phyloP scores from a whole-genome alignment of 2,329 filamentous ascomycete genomes.

The Talaromyces sp. region DNA sequence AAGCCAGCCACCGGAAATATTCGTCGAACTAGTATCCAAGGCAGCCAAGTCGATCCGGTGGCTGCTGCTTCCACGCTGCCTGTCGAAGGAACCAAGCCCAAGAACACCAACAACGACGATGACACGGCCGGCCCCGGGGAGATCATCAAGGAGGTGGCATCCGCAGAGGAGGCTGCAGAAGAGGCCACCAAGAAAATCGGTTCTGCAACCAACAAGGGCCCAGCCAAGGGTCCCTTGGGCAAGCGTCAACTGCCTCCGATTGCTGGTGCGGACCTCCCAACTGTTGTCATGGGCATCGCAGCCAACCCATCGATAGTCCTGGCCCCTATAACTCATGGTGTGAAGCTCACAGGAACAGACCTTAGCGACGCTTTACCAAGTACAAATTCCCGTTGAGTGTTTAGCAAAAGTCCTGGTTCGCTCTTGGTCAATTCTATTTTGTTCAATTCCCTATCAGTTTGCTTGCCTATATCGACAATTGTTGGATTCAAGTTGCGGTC shows the following conservation, averaged over 20 bases:
- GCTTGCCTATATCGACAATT: not conserved
- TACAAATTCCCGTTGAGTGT: not conserved
- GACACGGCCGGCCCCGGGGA: not conserved
- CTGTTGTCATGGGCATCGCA: constrained; percentile 1
- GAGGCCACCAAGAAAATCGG: not conserved
- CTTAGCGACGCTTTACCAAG: not conserved
- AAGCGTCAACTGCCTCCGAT: constrained; percentile 11
- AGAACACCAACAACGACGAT: not conserved
- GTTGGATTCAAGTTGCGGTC: not conserved
- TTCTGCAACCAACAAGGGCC: not conserved
- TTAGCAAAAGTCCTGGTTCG: not conserved
- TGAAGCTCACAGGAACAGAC: not conserved
- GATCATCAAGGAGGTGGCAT: not conserved
- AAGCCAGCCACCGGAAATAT: constrained; percentile 1
- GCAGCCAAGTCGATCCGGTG: not conserved
- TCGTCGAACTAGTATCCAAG: constrained; percentile 1
- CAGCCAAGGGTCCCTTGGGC: not conserved
- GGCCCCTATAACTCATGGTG: constrained; percentile 1
- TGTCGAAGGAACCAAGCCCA: not conserved
- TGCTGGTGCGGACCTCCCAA: constrained; percentile 3
- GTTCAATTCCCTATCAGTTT: not conserved
- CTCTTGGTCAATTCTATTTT: not conserved
- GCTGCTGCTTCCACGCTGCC: not conserved
- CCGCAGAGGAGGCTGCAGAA: not conserved
- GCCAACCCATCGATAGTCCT: not conserved